Base-by-base conservation (phyloP, 306 rosid genomes). In the Cicer arietinum region DNA sequence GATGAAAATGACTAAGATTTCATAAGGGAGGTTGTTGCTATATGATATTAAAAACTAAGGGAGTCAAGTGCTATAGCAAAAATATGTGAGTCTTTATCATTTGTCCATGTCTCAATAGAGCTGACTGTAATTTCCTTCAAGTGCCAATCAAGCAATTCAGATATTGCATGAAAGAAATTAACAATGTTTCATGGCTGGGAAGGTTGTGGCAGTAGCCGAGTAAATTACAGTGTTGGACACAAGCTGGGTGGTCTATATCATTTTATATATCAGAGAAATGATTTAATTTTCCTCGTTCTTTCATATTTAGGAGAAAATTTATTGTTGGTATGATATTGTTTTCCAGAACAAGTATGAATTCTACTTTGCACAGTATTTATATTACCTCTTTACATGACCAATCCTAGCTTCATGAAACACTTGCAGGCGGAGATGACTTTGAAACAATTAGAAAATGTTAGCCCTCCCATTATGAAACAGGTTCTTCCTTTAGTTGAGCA, bases 391-490 rank as follows among this genome's bases (percentile, higher is more conserved):
- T 47, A 42, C 77, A 63, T 72, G 82, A 59, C 82, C 73, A 71
- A 81, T 82, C 51, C 48, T 58, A 39, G 76, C 66, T 67, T 73
- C 43, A 54, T 66, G 67, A 73, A 71, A 77, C 64, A 48, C 69
- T 73, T 89, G 88, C 97, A 94, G 97, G 97, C 97, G 17, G 96
- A 90, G 89, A 89, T 94, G 88, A 94, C 98, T 60, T 67, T 94
- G 78, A 89, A 86, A 84, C 94, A 90, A 72, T 69, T 91, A 59
- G 93, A 76, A 85, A 94, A 81, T 76, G 91, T 91, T 74, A 88
- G 96, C 89, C 97, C 98, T 77, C 91, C 97, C 71, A 85, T 94
- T 75, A 79, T 94, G 97, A 94, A 91, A 90, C 98, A 94, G 89
- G 95, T 89, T 85, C 86, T 92, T 83, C 98, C 98, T 78, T 84